Conservation (phyloP, 306 rosid genomes). For the Rosa rugosa region DNA sequence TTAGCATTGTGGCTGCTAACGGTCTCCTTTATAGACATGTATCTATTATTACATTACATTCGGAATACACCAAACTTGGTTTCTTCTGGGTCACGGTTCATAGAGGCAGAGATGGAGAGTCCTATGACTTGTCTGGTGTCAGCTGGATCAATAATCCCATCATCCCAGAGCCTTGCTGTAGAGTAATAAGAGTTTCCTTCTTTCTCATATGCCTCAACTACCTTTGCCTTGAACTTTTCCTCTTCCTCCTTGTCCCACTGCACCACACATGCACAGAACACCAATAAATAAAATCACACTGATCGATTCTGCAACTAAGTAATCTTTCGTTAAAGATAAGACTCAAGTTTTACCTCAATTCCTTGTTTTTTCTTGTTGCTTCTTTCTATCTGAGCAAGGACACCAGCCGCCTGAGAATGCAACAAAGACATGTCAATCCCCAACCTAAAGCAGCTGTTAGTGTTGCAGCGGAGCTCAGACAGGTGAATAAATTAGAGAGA, state of each 20-base stretch:
- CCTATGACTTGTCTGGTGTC: constrained; percentile 84
- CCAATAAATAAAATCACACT: constrained; percentile 21
- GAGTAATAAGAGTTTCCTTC: constrained; percentile 93
- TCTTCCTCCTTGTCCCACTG: constrained; percentile 94
- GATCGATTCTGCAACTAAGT: background rate
- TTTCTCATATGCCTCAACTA: constrained; percentile 74
- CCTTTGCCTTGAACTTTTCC: constrained; percentile 71
- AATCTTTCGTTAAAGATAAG: background rate
- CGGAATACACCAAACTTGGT: constrained; percentile 93
- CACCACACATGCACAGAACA: constrained; percentile 1
- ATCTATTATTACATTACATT: constrained; percentile 44
- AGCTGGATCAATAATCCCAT: constrained; percentile 94
- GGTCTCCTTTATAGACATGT: constrained; percentile 19
- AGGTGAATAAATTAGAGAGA: background rate
- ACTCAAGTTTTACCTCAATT: constrained; percentile 54
- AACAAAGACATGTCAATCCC: constrained; percentile 16
- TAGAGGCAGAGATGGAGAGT: constrained; percentile 70
- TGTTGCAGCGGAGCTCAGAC: constrained; percentile 2
- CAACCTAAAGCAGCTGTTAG: constrained; percentile 13
- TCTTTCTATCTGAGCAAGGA: constrained; percentile 85
- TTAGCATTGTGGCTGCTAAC: background rate
- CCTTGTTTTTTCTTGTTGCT: constrained; percentile 90
- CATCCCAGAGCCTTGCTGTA: constrained; percentile 95
- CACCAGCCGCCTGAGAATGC: constrained; percentile 83
- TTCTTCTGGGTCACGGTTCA: constrained; percentile 58